A percentile compares a stretch with the other conserved stretches of the same genome.
Conservation (phyloP, 2,329 filamentous ascomycete genomes). For the Ophiosphaerella korrae region DNA sequence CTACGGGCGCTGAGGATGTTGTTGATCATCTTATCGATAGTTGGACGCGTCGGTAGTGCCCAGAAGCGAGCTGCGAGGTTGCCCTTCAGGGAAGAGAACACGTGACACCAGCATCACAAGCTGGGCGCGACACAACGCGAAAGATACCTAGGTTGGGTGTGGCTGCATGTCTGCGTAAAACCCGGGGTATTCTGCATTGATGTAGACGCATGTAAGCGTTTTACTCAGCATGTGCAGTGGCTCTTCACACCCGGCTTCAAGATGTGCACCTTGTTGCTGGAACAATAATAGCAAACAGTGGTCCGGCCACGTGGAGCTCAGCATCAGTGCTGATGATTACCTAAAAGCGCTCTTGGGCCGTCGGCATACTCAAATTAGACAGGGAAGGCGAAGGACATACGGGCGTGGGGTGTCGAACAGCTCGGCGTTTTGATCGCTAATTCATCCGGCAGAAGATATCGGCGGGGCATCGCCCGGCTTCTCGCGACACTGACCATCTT, state of each 20-base stretch:
- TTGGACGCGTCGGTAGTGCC: conserved; percentile 5
- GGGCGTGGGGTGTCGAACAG: conserved; percentile 16
- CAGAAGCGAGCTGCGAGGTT: conserved; percentile 11
- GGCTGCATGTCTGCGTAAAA: too few species aligned
- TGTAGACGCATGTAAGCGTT: neutral
- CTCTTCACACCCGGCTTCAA: too few species aligned
- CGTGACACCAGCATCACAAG: conserved; percentile 8
- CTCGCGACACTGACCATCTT: conserved; percentile 9
- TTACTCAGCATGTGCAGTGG: neutral
- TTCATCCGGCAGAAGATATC: conserved; percentile 8
- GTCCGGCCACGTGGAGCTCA: too few species aligned
- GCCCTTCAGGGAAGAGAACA: conserved; percentile 9
- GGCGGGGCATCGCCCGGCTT: conserved; percentile 21
- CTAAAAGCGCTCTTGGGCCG: too few species aligned
- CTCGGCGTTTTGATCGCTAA: conserved; percentile 16
- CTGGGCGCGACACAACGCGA: too few species aligned
- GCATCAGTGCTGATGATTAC: too few species aligned
- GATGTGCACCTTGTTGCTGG: too few species aligned
- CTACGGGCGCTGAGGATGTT: conserved; percentile 17
- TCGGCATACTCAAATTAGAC: conserved; percentile 1
- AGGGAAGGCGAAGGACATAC: conserved; percentile 3
- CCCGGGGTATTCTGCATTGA: neutral
- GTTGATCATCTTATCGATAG: conserved; percentile 35
- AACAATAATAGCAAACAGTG: too few species aligned
- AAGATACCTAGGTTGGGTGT: too few species aligned